Base-by-base conservation (phyloP, 805 yeast species). In the Tanozyma kutaoensis region DNA sequence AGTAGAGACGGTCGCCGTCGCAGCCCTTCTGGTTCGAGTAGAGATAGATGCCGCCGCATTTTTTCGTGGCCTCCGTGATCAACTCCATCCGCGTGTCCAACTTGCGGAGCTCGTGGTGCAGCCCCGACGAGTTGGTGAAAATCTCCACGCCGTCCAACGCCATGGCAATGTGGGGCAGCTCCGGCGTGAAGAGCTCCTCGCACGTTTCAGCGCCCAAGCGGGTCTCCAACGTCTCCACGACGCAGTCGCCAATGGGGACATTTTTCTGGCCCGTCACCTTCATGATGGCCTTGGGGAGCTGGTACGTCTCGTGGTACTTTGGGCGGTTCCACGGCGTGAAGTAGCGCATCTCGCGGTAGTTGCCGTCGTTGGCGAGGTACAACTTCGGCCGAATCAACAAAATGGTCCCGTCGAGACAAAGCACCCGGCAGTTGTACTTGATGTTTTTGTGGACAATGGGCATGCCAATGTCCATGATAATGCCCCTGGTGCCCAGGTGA, bases 181-280 rank as follows among this genome's bases (percentile, higher is more conserved):
- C 77, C 1, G 99, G 98, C 0, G 99, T 91, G 52, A 91, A 91
- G 31, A 91, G 61, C 52, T 91, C 99, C 50, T 91, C 99, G 51
- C 99, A 91, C 1, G 99, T 93, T 52, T 91, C 99, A 24, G 88
- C 82, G n/a, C 99, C 99, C 30, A 91, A 64, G 24, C 78, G 75
- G 0, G 97, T 84, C 42, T 86, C 96, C 32, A 72, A 47, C 1
- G 95, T 79, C 28, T 78, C 71, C 24, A 91, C 58, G 4, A 82
- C 79, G 30, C 93, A 93, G 59, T 91, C 97, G 27, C 99, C 99
- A 52, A 91, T 75, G 16, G 68, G 69, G 10, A 82, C 93, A 3
- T 38, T 31, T 15, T 51, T 36, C 49, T 85, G 95, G 12, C 74
- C 76, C 0, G 86, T 71, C 25, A 77, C 48, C 34, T 62, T 61